Evolutionary conservation across 2,329 filamentous ascomycete genomes (phyloP).

Genomic region (Chaetothyriales sp.): DNA sequence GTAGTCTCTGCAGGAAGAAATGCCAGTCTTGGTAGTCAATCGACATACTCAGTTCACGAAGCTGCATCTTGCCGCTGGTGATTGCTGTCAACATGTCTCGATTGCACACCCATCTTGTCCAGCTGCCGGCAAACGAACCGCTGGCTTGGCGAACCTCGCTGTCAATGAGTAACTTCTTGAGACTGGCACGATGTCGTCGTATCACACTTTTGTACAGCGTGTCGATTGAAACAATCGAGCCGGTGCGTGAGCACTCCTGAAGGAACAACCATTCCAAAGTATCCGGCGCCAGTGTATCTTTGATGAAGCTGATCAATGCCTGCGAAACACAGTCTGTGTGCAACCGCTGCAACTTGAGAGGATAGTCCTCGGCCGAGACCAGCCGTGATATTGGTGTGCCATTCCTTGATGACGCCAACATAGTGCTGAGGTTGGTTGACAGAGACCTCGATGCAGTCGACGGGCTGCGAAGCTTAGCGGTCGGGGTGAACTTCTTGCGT

Average conservation of each 20-base stretch:
- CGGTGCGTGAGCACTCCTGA: slow-evolving; percentile 46
- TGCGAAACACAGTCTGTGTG: slow-evolving; percentile 60
- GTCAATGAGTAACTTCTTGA: slow-evolving; percentile 61
- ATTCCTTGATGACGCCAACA: slow-evolving; percentile 36
- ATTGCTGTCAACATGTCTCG: slow-evolving; percentile 57
- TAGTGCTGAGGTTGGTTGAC: slow-evolving; percentile 55
- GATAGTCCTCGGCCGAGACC: slow-evolving; percentile 34
- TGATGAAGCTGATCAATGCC: slow-evolving; percentile 57
- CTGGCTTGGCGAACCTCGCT: slow-evolving; percentile 38
- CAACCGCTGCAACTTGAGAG: slow-evolving; percentile 54
- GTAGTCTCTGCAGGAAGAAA: slow-evolving; percentile 60
- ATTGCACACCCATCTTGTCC: slow-evolving; percentile 56
- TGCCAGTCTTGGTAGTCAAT: slow-evolving; percentile 71
- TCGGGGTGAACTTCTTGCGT: slow-evolving; percentile 44
- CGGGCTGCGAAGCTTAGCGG: slow-evolving; percentile 15
- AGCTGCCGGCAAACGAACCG: slow-evolving; percentile 26
- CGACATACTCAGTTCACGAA: slow-evolving; percentile 57
- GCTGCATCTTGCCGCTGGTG: slow-evolving; percentile 59
- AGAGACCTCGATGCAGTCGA: slow-evolving; percentile 48
- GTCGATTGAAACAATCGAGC: slow-evolving; percentile 49
- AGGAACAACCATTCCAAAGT: slow-evolving; percentile 65
- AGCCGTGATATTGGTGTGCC: slow-evolving; percentile 14
- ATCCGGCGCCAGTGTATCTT: slow-evolving; percentile 62
- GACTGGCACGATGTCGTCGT: slow-evolving; percentile 52
- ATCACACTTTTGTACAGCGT: slow-evolving; percentile 56